Percentiles rank a stretch among this genome's conserved stretches.
Conservation (phyloP, 208 protist genomes). For the Leishmania gerbilli region DNA sequence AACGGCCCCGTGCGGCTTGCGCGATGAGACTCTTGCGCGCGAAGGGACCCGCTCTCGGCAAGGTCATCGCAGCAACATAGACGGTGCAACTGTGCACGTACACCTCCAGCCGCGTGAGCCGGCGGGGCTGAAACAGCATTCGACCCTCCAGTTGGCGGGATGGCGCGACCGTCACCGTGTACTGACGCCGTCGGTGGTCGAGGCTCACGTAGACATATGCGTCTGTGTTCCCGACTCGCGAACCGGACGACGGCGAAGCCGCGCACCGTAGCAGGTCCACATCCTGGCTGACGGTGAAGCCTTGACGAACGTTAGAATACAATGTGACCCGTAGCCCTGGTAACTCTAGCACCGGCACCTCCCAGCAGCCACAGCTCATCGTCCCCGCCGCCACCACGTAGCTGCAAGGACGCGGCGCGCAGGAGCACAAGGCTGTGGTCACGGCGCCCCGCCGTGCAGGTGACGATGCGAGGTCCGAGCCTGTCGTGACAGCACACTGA, state of each 20-base stretch:
- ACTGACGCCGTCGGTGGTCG: slow-evolving; percentile 16
- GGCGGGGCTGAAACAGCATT: slow-evolving; percentile 32
- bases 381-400: slow-evolving; percentile 24
- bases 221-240: slow-evolving; percentile 23
- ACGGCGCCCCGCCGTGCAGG: not conserved
- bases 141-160: slow-evolving; percentile 32
- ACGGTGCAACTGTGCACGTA: slow-evolving; percentile 31
- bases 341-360: slow-evolving; percentile 27
- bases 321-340: slow-evolving; percentile 24
- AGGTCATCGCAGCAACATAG: slow-evolving; percentile 23
- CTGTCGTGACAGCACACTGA: not conserved
- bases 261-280: slow-evolving; percentile 28
- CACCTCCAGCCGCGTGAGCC: slow-evolving; percentile 29
- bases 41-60: slow-evolving; percentile 14
- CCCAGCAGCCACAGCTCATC: slow-evolving; percentile 30
- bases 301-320: slow-evolving; percentile 22
- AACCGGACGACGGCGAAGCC: slow-evolving; percentile 15
- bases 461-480: not conserved
- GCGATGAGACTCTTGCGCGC: slow-evolving; percentile 21
- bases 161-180: slow-evolving; percentile 31
- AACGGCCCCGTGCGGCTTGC: slow-evolving; percentile 16
- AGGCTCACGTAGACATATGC: slow-evolving; percentile 33
- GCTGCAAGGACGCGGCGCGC: slow-evolving; percentile 6
- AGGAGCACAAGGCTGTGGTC: slow-evolving; percentile 17
- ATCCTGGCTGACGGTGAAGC: slow-evolving; percentile 18